Percentiles rank a stretch among this genome's conserved stretches.
Evolutionary conservation across 2,329 filamentous ascomycete species (phyloP).

Genomic region (Neonectria faginata): DNA sequence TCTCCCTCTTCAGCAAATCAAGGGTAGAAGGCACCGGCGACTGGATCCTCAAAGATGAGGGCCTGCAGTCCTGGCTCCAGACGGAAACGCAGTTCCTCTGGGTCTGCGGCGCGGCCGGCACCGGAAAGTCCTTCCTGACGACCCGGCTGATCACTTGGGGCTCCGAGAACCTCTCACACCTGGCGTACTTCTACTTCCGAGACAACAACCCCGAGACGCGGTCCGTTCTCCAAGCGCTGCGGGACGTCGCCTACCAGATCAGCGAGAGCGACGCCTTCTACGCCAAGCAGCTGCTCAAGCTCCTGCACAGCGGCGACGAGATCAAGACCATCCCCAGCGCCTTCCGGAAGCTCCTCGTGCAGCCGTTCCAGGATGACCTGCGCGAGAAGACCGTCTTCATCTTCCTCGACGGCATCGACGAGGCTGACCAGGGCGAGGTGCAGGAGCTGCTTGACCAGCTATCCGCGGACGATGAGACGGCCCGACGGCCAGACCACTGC

Average conservation of each 20-base stretch:
- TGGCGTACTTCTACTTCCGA: conserved; percentile 62
- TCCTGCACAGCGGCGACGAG: conserved; percentile 52
- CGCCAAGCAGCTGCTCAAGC: conserved; percentile 54
- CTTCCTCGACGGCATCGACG: conserved; percentile 61
- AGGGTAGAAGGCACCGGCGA: conserved; percentile 58
- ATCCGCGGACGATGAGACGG: conserved; percentile 41
- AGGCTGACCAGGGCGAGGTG: conserved; percentile 55
- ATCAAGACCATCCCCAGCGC: conserved; percentile 59
- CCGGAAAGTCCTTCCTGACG: conserved; percentile 60
- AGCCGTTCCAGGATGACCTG: conserved; percentile 52
- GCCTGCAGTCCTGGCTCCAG: conserved; percentile 54
- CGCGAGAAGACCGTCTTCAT: conserved; percentile 54
- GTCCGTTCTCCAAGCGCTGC: conserved; percentile 58
- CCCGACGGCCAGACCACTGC: conserved; percentile 31
- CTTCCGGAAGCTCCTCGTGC: conserved; percentile 55
- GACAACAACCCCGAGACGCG: conserved; percentile 60
- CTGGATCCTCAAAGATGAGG: conserved; percentile 57
- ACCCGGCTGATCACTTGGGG: conserved; percentile 57
- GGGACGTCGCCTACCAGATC: conserved; percentile 61
- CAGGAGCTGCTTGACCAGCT: conserved; percentile 53
- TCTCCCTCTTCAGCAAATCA: conserved; percentile 54
- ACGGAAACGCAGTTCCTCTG: conserved; percentile 56
- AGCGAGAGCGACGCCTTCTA: conserved; percentile 59
- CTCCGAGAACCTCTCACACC: conserved; percentile 49
- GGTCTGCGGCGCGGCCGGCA: conserved; percentile 58